Evolutionary conservation across 2,329 filamentous ascomycete species (phyloP), one percentile per base, ranked within the genome.

Genomic region (Fusarium sp.): DNA sequence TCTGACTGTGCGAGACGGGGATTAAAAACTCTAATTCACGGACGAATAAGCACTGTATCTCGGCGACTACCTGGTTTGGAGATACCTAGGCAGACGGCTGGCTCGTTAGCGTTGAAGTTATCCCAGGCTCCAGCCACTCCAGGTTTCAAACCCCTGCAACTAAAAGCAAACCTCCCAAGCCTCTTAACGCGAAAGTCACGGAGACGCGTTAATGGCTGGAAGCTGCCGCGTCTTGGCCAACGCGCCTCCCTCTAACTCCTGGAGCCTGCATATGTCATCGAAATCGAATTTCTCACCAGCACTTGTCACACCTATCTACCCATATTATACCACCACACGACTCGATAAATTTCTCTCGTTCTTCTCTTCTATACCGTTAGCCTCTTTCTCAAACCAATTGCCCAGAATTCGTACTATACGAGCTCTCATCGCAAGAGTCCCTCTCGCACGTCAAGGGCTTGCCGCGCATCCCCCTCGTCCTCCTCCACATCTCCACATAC

Each of bases 161-260:
- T 34, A 39, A 47, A 7, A 50, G 47, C 32, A 45, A 64, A 61
- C 38, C 52, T 29, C 45, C 61, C 59, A 44, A 28, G 39, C 31
- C 49, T 49, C 41, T 43, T 12, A 49, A 66, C 67, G 48, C 68
- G 65, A 67, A 60, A 67, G 56, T 61, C 65, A 70, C 65, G 49
- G 59, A 58, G 39, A 53, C 64, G 65, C 60, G 64, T 69, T 58
- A 64, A 68, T 60, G 51, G 53, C 46, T 60, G 42, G 32, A 19
- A 45, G 25, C 51, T 40, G 55, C 45, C 69, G 69, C 69, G 69
- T 68, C 61, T 41, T 53, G 53, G 41, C 55, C 26, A 54, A 60
- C 67, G 65, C 67, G 64, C 47, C 54, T 51, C 44, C 34, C 38
- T 46, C 50, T 44, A 54, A 58, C 61, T 50, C 48, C 56, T 58